Evolutionary conservation across 176 grass and related monocot species (phyloP), one percentile per base, ranked within the genome.

Genomic region (Thinopyrum elongatum): DNA sequence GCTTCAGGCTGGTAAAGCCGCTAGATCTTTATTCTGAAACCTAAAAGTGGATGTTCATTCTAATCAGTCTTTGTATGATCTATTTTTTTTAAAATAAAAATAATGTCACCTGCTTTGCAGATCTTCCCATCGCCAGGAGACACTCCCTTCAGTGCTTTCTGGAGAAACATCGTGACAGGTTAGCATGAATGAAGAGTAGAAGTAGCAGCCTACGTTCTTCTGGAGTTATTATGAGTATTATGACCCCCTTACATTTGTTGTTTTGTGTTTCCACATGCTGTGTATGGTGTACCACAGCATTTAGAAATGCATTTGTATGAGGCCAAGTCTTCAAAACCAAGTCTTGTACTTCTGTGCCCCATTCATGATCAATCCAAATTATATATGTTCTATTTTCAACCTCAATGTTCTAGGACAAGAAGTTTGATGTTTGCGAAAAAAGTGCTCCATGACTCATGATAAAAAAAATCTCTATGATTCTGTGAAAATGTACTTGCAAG

Each of bases 111-210:
- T 33, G 8, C 41, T 77, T 30, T 38, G 53, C 88, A 98, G 94
- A 98, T 88, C 79, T 98, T 9, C 96, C 96, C 23, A 90, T 98
- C 88, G 96, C 93, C 46, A 98, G 94, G 90, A 92, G 92, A 84
- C 90, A 98, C 84, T 98, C 96, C 8, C 96, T 98, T 86, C 90
- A 90, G 74, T 92, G 88, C 27, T 98, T 98, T 90, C 79, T 98
- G 79, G 96, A 95, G 81, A 98, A 98, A 76, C 96, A 92, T 26
- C 93, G 92, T 77, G 92, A 95, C 85, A 98, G 96, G 96, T 98
- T 47, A 85, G 78, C 70, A 77, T 70, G n/a, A 55, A 77, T 66
- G 61, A 36, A 28, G 33, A 47, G 42, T 78, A 77, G 36, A 66
- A 31, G n/a, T 86, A 55, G 29, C 72, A 47, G 19, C 19, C 13